Base-by-base conservation (phyloP, 257 asterid species). In the Przewalskia tangutica region DNA sequence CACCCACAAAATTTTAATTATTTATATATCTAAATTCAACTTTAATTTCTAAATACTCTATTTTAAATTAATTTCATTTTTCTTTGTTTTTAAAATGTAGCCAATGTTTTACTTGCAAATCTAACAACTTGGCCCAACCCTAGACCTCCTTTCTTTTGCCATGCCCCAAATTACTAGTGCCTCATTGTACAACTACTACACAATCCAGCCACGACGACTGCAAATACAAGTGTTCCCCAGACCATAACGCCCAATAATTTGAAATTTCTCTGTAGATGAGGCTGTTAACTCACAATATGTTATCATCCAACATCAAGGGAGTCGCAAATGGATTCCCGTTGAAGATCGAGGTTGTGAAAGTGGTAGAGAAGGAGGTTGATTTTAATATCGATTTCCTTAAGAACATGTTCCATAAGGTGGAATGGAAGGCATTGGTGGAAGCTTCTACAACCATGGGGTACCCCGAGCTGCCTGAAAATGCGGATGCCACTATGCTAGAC, bases 231-330 rank as follows among this genome's bases (percentile, higher is more conserved):
- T 27, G 32, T 27, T 27, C 32, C 32, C 32, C 32, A 27, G 32
- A 27, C 32, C 32, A 27, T 27, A 27, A 27, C 32, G 32, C 32
- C 32, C 32, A 1, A 27, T 27, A 27, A 27, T 13, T 75, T 23
- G 7, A 27, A 27, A 27, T 83, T 64, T 2, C 32, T 36, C 5
- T 2, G 34, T 65, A 67, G 66, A 95, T 95, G 98, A 92, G 97
- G 92, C 97, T 95, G 46, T 83, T 95, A 76, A 93, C 98, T 32
- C 98, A 93, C 78, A 93, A 93, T 66, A 95, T 95, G 98, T 85
- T 95, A 14, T 89, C 98, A 27, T 95, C 97, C 11, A 95, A 91
- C 86, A 92, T 95, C 88, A 93, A 93, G 86, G 98, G 98, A 2
- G 97, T 95, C 36, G 59, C 88, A 0, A 93, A 87, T 40, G 98